Base-by-base conservation (phyloP, 257 asterid species). In the Lycium ferocissimum region DNA sequence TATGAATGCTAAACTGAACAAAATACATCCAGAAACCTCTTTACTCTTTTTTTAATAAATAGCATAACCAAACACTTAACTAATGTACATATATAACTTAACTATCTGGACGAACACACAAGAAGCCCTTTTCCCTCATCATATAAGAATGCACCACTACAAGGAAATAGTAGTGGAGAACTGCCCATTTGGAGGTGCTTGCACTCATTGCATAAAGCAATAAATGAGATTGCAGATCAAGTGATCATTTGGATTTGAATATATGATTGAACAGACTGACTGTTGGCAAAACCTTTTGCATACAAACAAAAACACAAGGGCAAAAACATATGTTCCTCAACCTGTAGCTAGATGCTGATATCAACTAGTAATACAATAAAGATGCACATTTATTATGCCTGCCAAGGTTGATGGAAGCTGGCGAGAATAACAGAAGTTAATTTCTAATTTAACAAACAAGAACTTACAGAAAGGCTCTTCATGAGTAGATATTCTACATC, bases 401-500 rank as follows among this genome's bases (percentile, higher is more conserved):
- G 0, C 40, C 59, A 81, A 45, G 49, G 45, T 22, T 45, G 78
- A 20, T 7, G 49, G 75, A 63, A 82, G 79, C 11, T 66, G 26
- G 62, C 26, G 79, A 51, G 82, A 76, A 6, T 26, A 82, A 82
- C 49, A 82, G 65, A 49, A 51, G 82, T 7, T 51, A 7, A 51
- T 51, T 76, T 53, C 33, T 78, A 2, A 78, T 54, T 53, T 13
- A 26, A 26, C 63, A 22, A 67, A 43, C 26, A 18, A 66, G 79
- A 54, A 90, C 98, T 96, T 91, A 96, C 98, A 71, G 99, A 94
- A 79, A 95, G 99, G 89, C 99, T 95, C 97, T 95, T 95, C 98
- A 95, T 96, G 51, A 96, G 97, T 81, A 95, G 98, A 91, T 93
- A 89, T 89, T 95, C 99, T 83, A 93, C 99, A 71, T 95, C 97